Evolutionary conservation across 495 filamentous ascomycete species (phyloP), one percentile per base, ranked within the genome.

Genomic region (Thermothielavioides terrestris): DNA sequence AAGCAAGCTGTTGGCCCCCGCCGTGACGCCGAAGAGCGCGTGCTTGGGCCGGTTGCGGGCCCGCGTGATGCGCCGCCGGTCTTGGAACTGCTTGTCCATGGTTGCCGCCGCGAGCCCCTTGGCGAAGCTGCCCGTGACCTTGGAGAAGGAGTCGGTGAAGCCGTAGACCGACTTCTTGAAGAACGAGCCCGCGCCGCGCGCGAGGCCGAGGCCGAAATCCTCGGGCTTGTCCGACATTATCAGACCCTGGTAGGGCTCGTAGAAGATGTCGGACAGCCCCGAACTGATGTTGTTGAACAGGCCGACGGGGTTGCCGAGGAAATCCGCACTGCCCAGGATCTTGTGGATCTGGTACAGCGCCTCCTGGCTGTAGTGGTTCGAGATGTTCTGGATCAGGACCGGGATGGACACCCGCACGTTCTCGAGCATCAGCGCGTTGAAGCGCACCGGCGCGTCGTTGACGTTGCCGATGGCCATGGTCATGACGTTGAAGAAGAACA

Each of bases 381-480:
- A 83, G 39, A 98, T 78, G 61, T 90, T 94, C 60, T 82, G 82
- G 21, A 86, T 78, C 23, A 98, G 75, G 12, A 92, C 78, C 6
- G 85, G 82, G 12, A 89, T 77, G 1, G 94, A 95, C 28, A 96
- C 86, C 26, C 92, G 85, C 22, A 89, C 89, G 59, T 98, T 98
- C 65, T 97, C 92, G 10, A 98, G 71, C 77, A 98, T 87, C 27
- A 98, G 70, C 11, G 92, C 87, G 55, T 95, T 97, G 51, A 97
- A 78, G 36, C 89, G 80, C 22, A 98, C 78, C 0, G 92, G 92
- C 14, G 92, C 92, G 66, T 98, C 92, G 59, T 97, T 98, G 73
- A 98, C 84, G 60, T 98, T 98, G 44, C 92, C 92, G 58, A 98
- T 88, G 10, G 92, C 94, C 92, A 98, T 98, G 17, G 92, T 96